Percentiles rank a stretch among this genome's conserved stretches.
Conservation (phyloP, 2,329 filamentous ascomycete species). For the Elsinoe perseae region DNA sequence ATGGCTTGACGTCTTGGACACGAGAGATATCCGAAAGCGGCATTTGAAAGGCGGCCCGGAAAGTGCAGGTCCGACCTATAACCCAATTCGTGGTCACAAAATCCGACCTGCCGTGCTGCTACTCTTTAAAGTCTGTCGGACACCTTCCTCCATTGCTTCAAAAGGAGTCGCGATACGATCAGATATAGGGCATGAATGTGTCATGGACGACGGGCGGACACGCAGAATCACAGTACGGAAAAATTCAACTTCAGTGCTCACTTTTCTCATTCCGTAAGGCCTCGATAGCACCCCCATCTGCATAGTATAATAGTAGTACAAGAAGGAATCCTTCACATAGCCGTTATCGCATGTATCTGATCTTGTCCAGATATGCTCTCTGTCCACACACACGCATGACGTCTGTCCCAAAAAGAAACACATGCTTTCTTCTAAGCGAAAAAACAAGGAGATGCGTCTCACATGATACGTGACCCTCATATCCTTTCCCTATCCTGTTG, state of each 20-base stretch:
- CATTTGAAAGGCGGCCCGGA: no score
- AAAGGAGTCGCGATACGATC: neutral
- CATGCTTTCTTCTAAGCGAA: neutral
- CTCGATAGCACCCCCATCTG: neutral
- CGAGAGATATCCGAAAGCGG: no score
- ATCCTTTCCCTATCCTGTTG: neutral
- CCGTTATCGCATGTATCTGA: neutral
- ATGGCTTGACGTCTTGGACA: no score
- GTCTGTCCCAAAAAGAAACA: neutral
- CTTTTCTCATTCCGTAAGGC: neutral
- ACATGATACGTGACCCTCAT: conserved; percentile 11
- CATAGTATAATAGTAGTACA: conserved; percentile 8
- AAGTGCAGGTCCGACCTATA: no score
- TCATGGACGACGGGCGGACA: no score
- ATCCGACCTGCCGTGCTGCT: no score
- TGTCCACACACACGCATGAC: neutral
- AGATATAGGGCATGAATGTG: neutral
- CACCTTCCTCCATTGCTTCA: neutral
- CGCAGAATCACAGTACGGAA: neutral
- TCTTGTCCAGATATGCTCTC: neutral
- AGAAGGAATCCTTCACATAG: conserved; percentile 5
- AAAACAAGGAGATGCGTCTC: conserved; percentile 9
- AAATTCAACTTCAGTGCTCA: conserved; percentile 2
- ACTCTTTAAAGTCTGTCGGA: no score
- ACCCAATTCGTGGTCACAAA: no score